These are phyloP conservation scores for Nakaseomyces delphensis DNA, from an alignment of 1,139 yeast species.

Conservation along the genomic window DNA sequence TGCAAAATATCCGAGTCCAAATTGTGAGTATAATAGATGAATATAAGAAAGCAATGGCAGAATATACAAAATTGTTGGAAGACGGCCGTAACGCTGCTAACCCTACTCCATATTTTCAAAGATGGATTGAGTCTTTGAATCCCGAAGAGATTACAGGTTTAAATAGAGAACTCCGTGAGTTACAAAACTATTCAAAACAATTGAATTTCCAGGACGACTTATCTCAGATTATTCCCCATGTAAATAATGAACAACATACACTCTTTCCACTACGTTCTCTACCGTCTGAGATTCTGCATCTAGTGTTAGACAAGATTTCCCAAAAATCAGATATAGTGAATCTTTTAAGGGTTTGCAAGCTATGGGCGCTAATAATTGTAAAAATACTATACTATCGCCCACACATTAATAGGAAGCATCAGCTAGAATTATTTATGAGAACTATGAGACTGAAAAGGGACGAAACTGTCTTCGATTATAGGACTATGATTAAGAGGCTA, in stretches of 20 bases:
- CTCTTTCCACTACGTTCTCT: conserved; percentile 47
- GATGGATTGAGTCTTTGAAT: conserved; percentile 22
- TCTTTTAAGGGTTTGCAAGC: conserved; percentile 66
- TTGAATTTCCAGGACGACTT: background rate
- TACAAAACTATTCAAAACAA: conserved; percentile 12
- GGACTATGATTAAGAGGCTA: conserved; percentile 66
- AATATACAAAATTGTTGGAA: conserved; percentile 16
- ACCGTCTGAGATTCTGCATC: conserved; percentile 74
- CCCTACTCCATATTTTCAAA: conserved; percentile 22
- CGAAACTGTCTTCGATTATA: conserved; percentile 61
- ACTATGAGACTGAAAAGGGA: conserved; percentile 46
- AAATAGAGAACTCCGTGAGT: conserved; percentile 16
- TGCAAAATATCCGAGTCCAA: conserved; percentile 22
- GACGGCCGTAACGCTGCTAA: conserved; percentile 18
- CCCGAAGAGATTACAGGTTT: conserved; percentile 17
- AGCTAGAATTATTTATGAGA: conserved; percentile 41
- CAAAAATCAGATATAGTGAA: conserved; percentile 57
- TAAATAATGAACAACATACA: conserved; percentile 7
- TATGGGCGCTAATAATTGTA: conserved; percentile 72
- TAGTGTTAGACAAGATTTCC: conserved; percentile 59
- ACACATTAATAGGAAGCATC: conserved; percentile 50
- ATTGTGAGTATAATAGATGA: conserved; percentile 23
- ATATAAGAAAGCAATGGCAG: conserved; percentile 22
- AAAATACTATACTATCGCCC: conserved; percentile 90
- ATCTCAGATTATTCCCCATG: conserved; percentile 7